Base-by-base conservation (phyloP, 2,329 filamentous ascomycete genomes). In the Periconia digitata region DNA sequence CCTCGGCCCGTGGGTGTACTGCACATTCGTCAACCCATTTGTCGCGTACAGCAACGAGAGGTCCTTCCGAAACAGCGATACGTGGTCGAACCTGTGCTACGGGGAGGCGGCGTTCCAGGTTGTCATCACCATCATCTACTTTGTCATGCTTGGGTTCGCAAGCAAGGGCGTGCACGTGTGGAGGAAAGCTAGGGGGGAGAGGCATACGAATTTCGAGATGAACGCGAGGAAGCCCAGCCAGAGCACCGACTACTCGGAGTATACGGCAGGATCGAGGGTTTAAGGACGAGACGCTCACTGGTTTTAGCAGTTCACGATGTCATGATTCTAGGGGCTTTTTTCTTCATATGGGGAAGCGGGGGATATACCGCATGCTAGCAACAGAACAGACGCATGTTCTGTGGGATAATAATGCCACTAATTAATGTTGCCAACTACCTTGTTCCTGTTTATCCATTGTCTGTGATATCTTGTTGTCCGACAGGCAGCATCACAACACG, bases 101-200 rank as follows among this genome's bases (percentile, higher is more conserved):
- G 44, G 21, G 8, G 44, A 47, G 32, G 37, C 22, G 18, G 42
- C 27, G 2, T 15, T 51, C 18, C 44, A 51, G 38, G 40, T 13
- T 2, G 8, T 44, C 3, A 18, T 51, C 35, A 37, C 37, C 8
- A 8, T 44, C 4, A 32, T 40, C 12, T 51, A 51, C 27, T 4
- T 38, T 5, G 32, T 32, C 10, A 47, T 51, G 49, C 34, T 42
- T 41, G 44, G 32, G 6, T 47, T 44, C 32, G 40, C 49, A n/a
- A 41, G 37, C 15, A 42, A 44, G 22, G 44, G 44, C 18, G 40
- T 51, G 23, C 44, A 42, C 27, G 38, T 17, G 34, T 45, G 41
- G 49, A 41, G 44, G 38, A 47, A 41, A 21, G 20, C 22, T 3
- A 34, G 18, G 39, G 36, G 17, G 5, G 34, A 2, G 23, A 10